Conservation (phyloP, 1,284 basidiomycete species). For the Farysia itapuensis region DNA sequence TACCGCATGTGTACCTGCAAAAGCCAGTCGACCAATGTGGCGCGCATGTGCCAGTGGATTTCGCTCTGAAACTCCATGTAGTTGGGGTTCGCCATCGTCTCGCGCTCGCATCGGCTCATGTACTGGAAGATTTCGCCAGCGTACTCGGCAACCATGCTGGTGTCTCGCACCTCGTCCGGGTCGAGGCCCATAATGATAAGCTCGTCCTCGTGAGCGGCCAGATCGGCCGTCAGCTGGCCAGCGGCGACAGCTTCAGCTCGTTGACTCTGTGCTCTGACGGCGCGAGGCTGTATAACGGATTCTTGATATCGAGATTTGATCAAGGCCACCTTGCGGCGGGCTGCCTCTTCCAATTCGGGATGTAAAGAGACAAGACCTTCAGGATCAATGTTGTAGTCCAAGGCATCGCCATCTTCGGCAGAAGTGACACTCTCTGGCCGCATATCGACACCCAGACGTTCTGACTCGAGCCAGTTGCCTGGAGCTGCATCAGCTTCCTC, state of each 20-base stretch:
- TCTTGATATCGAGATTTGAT: slow-evolving; percentile 48
- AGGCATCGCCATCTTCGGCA: slow-evolving; percentile 32
- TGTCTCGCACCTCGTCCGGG: slow-evolving; percentile 75
- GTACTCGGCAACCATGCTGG: slow-evolving; percentile 97
- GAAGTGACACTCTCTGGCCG: slow-evolving; percentile 42
- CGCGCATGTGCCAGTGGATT: slow-evolving; percentile 74
- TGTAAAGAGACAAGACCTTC: slow-evolving; percentile 52
- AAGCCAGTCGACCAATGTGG: slow-evolving; percentile 64
- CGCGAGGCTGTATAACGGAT: slow-evolving; percentile 43
- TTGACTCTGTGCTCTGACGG: slow-evolving; percentile 39
- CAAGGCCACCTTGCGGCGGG: slow-evolving; percentile 46
- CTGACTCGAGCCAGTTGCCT: slow-evolving; percentile 27
- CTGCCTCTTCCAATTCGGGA: slow-evolving; percentile 49
- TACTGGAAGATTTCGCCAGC: slow-evolving; percentile 95
- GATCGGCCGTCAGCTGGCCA: slow-evolving; percentile 43
- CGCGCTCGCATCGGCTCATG: slow-evolving; percentile 74
- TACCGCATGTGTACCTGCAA: slow-evolving; percentile 69
- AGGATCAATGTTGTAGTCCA: slow-evolving; percentile 53
- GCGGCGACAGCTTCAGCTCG: slow-evolving; percentile 39
- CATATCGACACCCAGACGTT: slow-evolving; percentile 13
- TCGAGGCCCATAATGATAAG: slow-evolving; percentile 56
- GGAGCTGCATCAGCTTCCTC: slow-evolving; percentile 12
- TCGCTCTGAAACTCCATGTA: slow-evolving; percentile 96
- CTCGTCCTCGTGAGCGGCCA: slow-evolving; percentile 55
- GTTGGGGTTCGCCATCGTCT: slow-evolving; percentile 85